Evolutionary conservation across 2,329 filamentous ascomycete genomes (phyloP).

Genomic region (Sarocladium brachiariae): DNA sequence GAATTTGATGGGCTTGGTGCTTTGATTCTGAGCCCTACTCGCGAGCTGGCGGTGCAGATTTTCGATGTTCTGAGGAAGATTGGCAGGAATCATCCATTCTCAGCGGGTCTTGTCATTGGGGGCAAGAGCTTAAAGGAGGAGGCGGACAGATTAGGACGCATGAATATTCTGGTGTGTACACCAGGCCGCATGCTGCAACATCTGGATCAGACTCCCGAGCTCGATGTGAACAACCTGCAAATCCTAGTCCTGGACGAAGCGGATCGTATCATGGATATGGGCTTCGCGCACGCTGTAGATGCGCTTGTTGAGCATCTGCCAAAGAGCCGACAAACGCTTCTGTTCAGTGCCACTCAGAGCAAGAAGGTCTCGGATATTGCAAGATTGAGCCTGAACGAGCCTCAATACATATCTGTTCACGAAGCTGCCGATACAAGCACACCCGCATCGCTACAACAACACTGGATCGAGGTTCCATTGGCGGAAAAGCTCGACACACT

Average conservation of each 20-base stretch:
- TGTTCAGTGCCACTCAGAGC: conserved; percentile 95
- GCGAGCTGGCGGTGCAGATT: conserved; percentile 93
- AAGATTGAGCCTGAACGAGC: conserved; percentile 77
- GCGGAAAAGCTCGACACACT: conserved; percentile 86
- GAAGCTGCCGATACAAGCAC: conserved; percentile 75
- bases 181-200: conserved; percentile 94
- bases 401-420: conserved; percentile 93
- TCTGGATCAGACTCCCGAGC: conserved; percentile 83
- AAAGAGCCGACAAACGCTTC: conserved; percentile 75
- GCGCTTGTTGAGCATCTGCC: conserved; percentile 90
- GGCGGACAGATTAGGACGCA: conserved; percentile 72
- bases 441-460: conserved; percentile 77
- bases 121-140: conserved; percentile 87
- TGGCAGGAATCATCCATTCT: conserved; percentile 82
- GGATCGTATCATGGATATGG: conserved; percentile 96
- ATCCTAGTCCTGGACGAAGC: conserved; percentile 93
- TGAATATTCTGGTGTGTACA: conserved; percentile 97
- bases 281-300: conserved; percentile 84
- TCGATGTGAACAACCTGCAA: conserved; percentile 85
- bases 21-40: conserved; percentile 86
- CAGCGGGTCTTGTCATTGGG: conserved; percentile 87
- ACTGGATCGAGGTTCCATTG: conserved; percentile 81
- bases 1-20: conserved; percentile 88
- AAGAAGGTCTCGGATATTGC: conserved; percentile 90
- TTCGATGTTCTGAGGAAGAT: conserved; percentile 91